A percentile compares a stretch with the other conserved stretches of the same genome.
Evolutionary conservation across 768 basidiomycete genomes (phyloP).

Genomic region (Scleroderma citrinum): DNA sequence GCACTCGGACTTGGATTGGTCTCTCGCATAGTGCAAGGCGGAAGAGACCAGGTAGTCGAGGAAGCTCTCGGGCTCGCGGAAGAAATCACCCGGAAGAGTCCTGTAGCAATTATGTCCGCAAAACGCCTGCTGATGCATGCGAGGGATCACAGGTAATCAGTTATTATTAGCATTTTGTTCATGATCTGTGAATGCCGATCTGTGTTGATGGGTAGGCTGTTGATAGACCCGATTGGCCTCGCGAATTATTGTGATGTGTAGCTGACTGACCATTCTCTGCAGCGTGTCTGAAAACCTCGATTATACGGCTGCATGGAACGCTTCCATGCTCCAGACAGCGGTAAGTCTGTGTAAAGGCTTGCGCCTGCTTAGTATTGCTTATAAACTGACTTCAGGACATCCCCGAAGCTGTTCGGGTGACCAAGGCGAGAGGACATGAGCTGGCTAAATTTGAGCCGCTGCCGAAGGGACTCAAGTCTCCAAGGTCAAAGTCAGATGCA

Average conservation of each 20-base stretch:
- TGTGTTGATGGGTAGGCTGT: no score
- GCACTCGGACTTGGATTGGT: constrained; percentile 69
- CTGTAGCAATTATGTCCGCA: constrained; percentile 69
- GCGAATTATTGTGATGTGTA: background rate
- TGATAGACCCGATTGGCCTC: no score
- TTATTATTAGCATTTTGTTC: background rate
- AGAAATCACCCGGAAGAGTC: constrained; percentile 68
- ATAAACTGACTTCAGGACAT: constrained; percentile 3
- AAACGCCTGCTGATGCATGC: constrained; percentile 77
- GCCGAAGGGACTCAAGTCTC: background rate
- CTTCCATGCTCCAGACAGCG: constrained; percentile 42
- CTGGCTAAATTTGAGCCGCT: constrained; percentile 2
- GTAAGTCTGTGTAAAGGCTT: constrained; percentile 25
- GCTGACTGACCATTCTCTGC: background rate
- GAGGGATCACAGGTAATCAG: constrained; percentile 62
- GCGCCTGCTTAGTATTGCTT: background rate
- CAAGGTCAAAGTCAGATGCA: background rate
- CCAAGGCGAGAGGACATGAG: background rate
- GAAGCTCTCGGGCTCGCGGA: constrained; percentile 63
- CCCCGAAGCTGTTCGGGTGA: constrained; percentile 3
- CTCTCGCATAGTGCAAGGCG: constrained; percentile 64
- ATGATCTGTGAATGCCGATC: no score
- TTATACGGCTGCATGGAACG: constrained; percentile 56
- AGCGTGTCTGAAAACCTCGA: constrained; percentile 43
- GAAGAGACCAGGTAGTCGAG: constrained; percentile 55